phyloP scores from a whole-genome alignment of 345 rosid species.

The Crucihimalaya himalaica region DNA sequence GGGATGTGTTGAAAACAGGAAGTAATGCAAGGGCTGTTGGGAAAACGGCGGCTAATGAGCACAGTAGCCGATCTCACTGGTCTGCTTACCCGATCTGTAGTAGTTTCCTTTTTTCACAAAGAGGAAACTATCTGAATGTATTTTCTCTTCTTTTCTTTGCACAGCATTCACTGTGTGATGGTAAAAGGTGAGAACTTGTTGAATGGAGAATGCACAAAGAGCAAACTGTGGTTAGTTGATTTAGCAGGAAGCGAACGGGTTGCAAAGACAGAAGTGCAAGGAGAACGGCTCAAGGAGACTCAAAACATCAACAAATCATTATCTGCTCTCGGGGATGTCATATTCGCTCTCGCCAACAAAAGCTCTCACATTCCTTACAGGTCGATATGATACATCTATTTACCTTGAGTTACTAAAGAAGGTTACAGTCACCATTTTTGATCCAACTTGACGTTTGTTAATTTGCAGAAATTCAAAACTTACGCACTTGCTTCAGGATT shows the following conservation, averaged over 20 bases:
- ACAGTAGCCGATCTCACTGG: constrained; percentile 99
- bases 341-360: constrained; percentile 90
- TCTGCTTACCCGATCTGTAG: constrained; percentile 32
- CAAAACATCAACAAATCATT: constrained; percentile 93
- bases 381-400: constrained; percentile 35
- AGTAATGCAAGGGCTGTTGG: constrained; percentile 91
- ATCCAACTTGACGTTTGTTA: constrained; percentile 13
- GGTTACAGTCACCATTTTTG: neutral
- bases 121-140: neutral
- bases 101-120: neutral
- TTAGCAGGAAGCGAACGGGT: constrained; percentile 99
- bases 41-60: constrained; percentile 87
- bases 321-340: constrained; percentile 98
- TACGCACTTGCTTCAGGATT: constrained; percentile 95
- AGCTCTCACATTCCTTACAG: constrained; percentile 94
- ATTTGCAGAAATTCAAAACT: constrained; percentile 95
- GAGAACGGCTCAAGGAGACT: constrained; percentile 94
- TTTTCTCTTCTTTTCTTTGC: constrained; percentile 7
- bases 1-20: constrained; percentile 92
- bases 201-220: constrained; percentile 83
- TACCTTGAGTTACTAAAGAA: neutral
- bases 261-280: constrained; percentile 92
- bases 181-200: constrained; percentile 83
- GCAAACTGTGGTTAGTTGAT: constrained; percentile 97
- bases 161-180: constrained; percentile 91